Conservation (phyloP, 2,329 filamentous ascomycete species). For the Emergomyces orientalis region DNA sequence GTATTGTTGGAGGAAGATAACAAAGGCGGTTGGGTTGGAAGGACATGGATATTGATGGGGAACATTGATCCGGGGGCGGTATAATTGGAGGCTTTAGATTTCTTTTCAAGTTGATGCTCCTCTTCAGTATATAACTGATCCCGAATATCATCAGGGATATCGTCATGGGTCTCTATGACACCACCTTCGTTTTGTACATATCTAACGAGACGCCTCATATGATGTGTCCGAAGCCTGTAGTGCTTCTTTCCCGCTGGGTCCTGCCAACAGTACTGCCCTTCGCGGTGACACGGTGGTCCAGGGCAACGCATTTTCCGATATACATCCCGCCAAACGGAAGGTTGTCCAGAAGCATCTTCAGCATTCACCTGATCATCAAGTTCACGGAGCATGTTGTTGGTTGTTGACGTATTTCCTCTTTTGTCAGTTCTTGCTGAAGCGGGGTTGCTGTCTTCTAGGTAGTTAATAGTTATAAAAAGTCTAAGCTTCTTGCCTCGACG, state of each 20-base stretch:
- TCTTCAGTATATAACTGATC: constrained; percentile 27
- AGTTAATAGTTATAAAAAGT: constrained; percentile 25
- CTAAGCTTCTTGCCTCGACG: constrained; percentile 24
- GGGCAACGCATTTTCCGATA: constrained; percentile 13
- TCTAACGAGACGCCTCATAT: constrained; percentile 23
- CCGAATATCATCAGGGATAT: constrained; percentile 24
- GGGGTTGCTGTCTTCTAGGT: constrained; percentile 17
- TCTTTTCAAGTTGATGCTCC: neutral
- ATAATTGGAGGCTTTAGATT: neutral
- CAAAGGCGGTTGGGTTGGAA: constrained; percentile 20
- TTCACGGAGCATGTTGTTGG: constrained; percentile 13
- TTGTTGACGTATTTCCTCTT: constrained; percentile 11
- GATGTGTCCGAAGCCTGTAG: constrained; percentile 22
- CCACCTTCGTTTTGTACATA: constrained; percentile 21
- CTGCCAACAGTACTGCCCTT: constrained; percentile 27
- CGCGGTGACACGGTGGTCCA: neutral
- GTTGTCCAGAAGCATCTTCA: constrained; percentile 8
- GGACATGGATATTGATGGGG: constrained; percentile 25
- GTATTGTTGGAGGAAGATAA: no score
- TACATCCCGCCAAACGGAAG: constrained; percentile 12
- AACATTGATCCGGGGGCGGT: constrained; percentile 9
- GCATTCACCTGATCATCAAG: constrained; percentile 10
- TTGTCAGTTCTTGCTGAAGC: constrained; percentile 6
- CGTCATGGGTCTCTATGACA: constrained; percentile 19
- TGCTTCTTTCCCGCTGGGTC: constrained; percentile 27